Percentiles rank a stretch among this genome's conserved stretches.
Evolutionary conservation across 169 alveolate species (phyloP).

Genomic region (Eimeria acervulina): DNA sequence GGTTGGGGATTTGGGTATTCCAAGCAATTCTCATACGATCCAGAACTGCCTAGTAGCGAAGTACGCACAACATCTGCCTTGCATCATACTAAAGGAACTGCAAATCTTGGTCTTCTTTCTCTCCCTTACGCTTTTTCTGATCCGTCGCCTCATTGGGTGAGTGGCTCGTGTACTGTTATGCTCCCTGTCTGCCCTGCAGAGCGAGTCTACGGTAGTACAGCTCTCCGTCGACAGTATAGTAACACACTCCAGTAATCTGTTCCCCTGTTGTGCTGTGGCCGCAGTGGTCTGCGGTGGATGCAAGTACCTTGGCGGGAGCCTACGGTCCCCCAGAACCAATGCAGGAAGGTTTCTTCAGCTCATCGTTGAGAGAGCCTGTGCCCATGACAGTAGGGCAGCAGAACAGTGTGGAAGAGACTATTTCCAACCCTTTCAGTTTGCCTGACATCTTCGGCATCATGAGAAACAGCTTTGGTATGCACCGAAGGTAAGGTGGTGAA

Average conservation of each 20-base stretch:
- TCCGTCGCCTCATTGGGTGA: neutral
- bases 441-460: neutral
- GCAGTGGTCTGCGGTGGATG: conserved; percentile 7
- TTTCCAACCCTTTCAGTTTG: neutral
- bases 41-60: neutral
- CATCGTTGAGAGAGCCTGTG: neutral
- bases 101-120: neutral
- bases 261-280: neutral
- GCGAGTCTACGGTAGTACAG: neutral
- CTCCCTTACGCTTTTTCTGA: neutral
- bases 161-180: neutral
- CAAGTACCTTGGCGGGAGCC: neutral
- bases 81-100: neutral
- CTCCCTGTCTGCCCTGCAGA: neutral
- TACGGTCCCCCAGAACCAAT: neutral
- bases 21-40: neutral
- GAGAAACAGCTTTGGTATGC: neutral
- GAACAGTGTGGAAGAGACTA: neutral
- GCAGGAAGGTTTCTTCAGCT: neutral
- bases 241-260: neutral
- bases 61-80: neutral
- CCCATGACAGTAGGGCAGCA: neutral
- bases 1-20: neutral
- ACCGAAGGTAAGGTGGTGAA: neutral
- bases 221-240: neutral